Base-by-base conservation (phyloP, 306 rosid genomes). In the Gastrolobium bilobum region DNA sequence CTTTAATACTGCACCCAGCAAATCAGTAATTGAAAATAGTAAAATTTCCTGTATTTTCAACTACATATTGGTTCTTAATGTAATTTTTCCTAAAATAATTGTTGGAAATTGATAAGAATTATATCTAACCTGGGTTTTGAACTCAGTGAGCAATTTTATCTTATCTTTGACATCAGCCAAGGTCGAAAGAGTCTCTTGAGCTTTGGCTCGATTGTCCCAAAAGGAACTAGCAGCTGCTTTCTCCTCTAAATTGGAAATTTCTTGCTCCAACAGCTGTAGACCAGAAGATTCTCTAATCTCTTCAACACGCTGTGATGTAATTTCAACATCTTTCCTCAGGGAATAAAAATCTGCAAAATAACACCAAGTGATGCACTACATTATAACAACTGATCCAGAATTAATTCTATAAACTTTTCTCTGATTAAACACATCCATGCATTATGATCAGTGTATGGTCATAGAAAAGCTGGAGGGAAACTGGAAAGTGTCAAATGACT, bases 191-290 rank as follows among this genome's bases (percentile, higher is more conserved):
- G 82, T 87, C 82, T 89, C 83, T 81, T 94, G 97, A 83, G 99
- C 99, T 75, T 77, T 85, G 74, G 90, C 87, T 81, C 83, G 92
- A 80, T 94, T 79, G 66, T 92, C 97, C 99, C 99, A 94, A 71
- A 94, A 88, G 83, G 94, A 78, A 85, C 42, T 77, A 63, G 79
- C 90, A 13, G 94, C 77, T 20, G 97, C 95, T 84, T 90, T 85
- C 68, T 81, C 87, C 87, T 94, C 99, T 89, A 94, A 85, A 64
- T 79, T 86, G 73, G 86, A 85, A 69, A 88, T 75, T 71, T 94
- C 98, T 76, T 86, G 87, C 43, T 90, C 89, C 73, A 92, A 73
- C 51, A 82, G 87, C 47, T 82, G 82, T 64, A 92, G 74, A 64
- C 91, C 89, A 20, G 92, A 86, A 68, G 99, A 92, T 51, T 70